Evolutionary conservation across 2,329 filamentous ascomycete genomes (phyloP).

Genomic region (Pestalotiopsis sp.): DNA sequence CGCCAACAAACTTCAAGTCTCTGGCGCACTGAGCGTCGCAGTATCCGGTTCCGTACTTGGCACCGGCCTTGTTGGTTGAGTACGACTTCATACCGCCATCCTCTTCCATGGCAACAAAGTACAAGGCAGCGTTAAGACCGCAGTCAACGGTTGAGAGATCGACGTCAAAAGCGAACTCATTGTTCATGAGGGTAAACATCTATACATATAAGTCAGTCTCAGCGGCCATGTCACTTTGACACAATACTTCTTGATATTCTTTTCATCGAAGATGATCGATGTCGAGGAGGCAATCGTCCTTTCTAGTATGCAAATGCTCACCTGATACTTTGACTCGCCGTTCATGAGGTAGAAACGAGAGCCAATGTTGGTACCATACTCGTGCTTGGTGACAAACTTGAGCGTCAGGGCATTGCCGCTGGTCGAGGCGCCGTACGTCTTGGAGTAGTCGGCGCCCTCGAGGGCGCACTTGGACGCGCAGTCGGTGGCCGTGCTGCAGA

Average conservation of each 20-base stretch:
- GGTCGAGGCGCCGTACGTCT: slow-evolving; percentile 51
- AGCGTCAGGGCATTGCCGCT: slow-evolving; percentile 49
- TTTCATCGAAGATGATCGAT: not conserved
- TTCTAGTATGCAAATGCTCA: not conserved
- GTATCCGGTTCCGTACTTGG: slow-evolving; percentile 63
- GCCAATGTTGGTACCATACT: slow-evolving; percentile 41
- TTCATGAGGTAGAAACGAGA: slow-evolving; percentile 62
- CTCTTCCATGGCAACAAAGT: slow-evolving; percentile 58
- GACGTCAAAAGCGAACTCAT: slow-evolving; percentile 67
- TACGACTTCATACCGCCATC: slow-evolving; percentile 54
- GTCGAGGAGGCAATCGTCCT: not conserved
- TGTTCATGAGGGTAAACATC: slow-evolving; percentile 59
- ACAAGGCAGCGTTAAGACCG: slow-evolving; percentile 66
- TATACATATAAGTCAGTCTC: not conserved
- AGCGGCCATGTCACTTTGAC: not conserved
- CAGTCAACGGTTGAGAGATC: slow-evolving; percentile 63
- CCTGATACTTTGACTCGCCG: slow-evolving; percentile 55
- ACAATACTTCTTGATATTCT: not conserved
- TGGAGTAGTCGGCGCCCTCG: slow-evolving; percentile 48
- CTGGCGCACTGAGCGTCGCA: slow-evolving; percentile 56
- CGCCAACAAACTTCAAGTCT: slow-evolving; percentile 7
- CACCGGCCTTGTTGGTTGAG: slow-evolving; percentile 53
- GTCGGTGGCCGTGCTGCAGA: slow-evolving; percentile 39
- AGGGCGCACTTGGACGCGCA: slow-evolving; percentile 48
- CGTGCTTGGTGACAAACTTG: slow-evolving; percentile 54